A percentile compares a stretch with the other conserved stretches of the same genome.
phyloP scores from a whole-genome alignment of 331 rosid species.

The Malus hybrid region DNA sequence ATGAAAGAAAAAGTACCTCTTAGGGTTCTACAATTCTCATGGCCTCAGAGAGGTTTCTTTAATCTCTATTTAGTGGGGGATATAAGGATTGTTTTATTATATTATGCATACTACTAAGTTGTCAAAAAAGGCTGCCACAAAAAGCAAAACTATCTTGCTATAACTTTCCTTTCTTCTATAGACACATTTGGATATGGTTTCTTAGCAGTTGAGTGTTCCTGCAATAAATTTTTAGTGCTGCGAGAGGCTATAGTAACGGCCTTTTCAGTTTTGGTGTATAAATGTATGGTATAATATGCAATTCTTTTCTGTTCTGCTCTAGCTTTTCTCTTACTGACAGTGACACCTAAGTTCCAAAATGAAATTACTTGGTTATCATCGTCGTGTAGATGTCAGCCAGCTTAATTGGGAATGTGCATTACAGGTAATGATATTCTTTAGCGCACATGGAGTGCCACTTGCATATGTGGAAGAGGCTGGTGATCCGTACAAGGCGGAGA shows the following conservation, averaged over 20 bases:
- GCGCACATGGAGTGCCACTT: conserved; percentile 96
- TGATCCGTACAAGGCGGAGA: conserved; percentile 96
- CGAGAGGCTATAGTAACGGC: background rate
- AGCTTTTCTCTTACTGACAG: conserved; percentile 4
- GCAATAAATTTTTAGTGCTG: background rate
- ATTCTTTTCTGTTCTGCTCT: background rate
- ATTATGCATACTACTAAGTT: background rate
- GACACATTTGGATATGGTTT: background rate
- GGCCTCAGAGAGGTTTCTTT: background rate
- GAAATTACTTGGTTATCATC: conserved; percentile 3
- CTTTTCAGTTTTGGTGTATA: background rate
- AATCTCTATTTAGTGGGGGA: background rate
- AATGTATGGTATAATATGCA: background rate
- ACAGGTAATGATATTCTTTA: conserved; percentile 84
- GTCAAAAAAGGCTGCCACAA: background rate
- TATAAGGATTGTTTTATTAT: background rate
- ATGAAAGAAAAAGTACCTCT: background rate
- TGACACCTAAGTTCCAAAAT: background rate
- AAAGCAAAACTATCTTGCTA: background rate
- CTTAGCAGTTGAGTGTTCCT: background rate
- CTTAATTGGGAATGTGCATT: conserved; percentile 9
- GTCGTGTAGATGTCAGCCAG: background rate
- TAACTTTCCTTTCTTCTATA: background rate
- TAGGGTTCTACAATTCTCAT: background rate
- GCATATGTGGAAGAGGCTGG: conserved; percentile 99